Evolutionary conservation across 805 yeast species (phyloP), one percentile per base, ranked within the genome.

Genomic region (Debaryomyces castellii): DNA sequence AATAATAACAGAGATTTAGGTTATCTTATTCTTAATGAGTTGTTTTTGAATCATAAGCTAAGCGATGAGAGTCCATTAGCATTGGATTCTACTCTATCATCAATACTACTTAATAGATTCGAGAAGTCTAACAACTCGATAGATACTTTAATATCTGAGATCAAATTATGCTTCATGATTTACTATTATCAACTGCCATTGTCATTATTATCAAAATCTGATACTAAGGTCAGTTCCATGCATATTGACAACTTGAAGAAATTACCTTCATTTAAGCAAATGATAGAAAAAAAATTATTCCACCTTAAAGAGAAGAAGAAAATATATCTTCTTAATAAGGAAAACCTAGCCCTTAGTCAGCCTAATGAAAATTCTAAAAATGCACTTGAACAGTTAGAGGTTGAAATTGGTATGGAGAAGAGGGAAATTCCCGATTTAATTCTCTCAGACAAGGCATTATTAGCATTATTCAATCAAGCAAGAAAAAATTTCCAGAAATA

Each of bases 91-190:
- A 52, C 44, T 8, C 39, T 62, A 14, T 40, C 59, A 8, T 48
- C 65, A 8, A 62, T 70, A 9, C 54, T 72, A 11, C 51, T 66
- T 33, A 56, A 56, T 33, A 51, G 77, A 32, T 71, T 71, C 44
- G 62, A 64, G 39, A 61, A 64, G 48, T 57, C 72, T 28, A 71
- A 69, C 51, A 71, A 69, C 47, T 71, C 76, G 10, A 68, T 72
- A 40, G 76, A 72, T 48, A 54, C 63, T 27, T 56, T 72, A 40
- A 60, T 70, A 12, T 58, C 71, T 3, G 71, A 69, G 47, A 56
- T 72, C 35, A 68, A 67, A 44, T 47, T 72, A 34, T 50, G 66
- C 36, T 64, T 67, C 49, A 67, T 71, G 73, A 67, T 67, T 18
- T 65, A 68, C 47, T 72, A 66, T 50, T 71, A 69, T 51, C 73